phyloP scores from a whole-genome alignment of 2,329 filamentous ascomycete genomes.

The Fusarium sacchari region DNA sequence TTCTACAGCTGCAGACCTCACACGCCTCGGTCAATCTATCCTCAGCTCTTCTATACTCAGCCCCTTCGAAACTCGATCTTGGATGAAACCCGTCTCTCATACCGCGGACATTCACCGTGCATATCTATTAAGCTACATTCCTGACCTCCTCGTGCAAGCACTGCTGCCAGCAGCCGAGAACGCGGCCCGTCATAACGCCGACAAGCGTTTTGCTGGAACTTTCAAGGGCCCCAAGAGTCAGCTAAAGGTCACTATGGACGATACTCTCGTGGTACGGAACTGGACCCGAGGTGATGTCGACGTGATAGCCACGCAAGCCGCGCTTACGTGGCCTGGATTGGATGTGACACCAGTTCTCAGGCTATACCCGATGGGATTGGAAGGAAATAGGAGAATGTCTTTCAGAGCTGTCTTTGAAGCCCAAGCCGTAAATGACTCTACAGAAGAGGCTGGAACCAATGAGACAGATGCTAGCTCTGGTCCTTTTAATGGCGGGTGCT shows the following conservation, averaged over 20 bases:
- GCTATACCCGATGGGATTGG: not conserved
- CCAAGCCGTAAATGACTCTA: rapidly evolving
- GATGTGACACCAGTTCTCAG: not conserved
- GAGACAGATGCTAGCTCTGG: not conserved
- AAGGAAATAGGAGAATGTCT: not conserved
- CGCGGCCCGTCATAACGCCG: not conserved
- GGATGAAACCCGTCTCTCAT: slow-evolving; percentile 9
- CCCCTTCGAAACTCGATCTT: not conserved
- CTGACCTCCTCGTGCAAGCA: not conserved
- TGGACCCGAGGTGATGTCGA: not conserved
- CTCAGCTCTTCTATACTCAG: not conserved
- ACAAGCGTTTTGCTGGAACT: not conserved
- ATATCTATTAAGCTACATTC: not conserved
- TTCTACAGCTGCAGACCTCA: slow-evolving; percentile 7
- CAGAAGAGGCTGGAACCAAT: not conserved
- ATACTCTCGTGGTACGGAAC: slow-evolving; percentile 1
- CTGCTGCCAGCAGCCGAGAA: not conserved
- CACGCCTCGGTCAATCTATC: slow-evolving; percentile 5
- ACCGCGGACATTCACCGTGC: not conserved
- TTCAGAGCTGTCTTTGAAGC: not conserved
- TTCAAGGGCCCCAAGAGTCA: not conserved
- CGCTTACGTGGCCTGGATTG: not conserved
- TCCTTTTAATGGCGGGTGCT: not conserved
- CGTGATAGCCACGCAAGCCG: not conserved
- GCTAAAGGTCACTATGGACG: not conserved